Conservation (phyloP, 148 eudicot genomes). For the Amaranthus cruentus region DNA sequence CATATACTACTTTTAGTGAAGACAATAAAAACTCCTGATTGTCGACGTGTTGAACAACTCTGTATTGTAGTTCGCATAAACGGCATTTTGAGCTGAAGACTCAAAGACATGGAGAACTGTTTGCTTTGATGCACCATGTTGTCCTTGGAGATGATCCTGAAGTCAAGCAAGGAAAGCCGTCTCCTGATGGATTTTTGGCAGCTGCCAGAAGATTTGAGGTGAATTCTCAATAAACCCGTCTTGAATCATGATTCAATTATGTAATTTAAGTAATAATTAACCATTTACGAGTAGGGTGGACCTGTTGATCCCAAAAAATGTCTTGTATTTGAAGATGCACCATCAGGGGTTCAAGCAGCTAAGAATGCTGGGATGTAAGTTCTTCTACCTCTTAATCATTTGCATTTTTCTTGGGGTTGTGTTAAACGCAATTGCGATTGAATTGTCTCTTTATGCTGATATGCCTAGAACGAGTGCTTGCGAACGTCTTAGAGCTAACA, state of each 20-base stretch:
- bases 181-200: slow-evolving; percentile 83
- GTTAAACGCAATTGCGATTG: background rate
- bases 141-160: slow-evolving; percentile 97
- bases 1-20: background rate
- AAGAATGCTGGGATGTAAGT: slow-evolving; percentile 98
- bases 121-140: slow-evolving; percentile 90
- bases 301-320: slow-evolving; percentile 54
- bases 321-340: slow-evolving; percentile 97
- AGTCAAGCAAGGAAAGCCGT: slow-evolving; percentile 92
- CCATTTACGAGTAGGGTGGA: slow-evolving; percentile 56
- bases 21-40: background rate
- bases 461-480: background rate
- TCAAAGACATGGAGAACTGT: slow-evolving; percentile 66
- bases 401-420: background rate
- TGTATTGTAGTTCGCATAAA: slow-evolving; percentile 53
- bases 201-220: slow-evolving; percentile 97
- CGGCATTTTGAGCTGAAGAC: slow-evolving; percentile 85
- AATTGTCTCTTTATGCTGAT: background rate
- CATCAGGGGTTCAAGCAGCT: slow-evolving; percentile 82
- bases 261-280: background rate
- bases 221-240: background rate
- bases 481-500: background rate
- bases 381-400: background rate
- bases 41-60: background rate
- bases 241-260: background rate